Evolutionary conservation across 2,329 filamentous ascomycete species (phyloP).

Genomic region (Penicillium sp.): DNA sequence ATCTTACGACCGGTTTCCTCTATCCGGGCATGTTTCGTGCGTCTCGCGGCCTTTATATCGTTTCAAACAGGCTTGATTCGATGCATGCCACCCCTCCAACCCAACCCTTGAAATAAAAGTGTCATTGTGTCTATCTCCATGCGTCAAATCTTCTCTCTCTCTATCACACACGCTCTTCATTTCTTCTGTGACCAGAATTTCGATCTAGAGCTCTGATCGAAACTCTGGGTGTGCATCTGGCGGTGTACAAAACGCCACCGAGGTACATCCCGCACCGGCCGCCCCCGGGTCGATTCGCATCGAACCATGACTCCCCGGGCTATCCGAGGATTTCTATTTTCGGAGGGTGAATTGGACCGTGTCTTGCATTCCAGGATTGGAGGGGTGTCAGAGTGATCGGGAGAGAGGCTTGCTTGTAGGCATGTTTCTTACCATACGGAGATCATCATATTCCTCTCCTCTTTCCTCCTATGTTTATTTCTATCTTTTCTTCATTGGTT

Average conservation of each 20-base stretch:
- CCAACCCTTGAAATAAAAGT: not conserved
- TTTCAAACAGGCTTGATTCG: not conserved
- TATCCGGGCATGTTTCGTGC: not conserved
- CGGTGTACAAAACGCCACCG: constrained; percentile 7
- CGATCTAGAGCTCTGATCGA: not conserved
- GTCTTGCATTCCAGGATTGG: not conserved
- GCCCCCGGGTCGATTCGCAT: not conserved
- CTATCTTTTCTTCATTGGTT: not conserved
- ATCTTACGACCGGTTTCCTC: not conserved
- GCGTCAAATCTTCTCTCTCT: constrained; percentile 11
- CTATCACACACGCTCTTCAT: not conserved
- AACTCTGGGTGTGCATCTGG: constrained; percentile 3
- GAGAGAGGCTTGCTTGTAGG: not conserved
- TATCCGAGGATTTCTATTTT: constrained; percentile 11
- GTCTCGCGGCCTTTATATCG: not conserved
- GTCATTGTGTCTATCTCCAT: not conserved
- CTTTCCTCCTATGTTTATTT: not conserved
- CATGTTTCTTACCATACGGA: not conserved
- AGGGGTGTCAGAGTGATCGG: not conserved
- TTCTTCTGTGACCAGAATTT: not conserved
- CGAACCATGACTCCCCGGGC: not conserved
- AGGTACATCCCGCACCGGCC: constrained; percentile 10
- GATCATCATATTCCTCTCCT: not conserved
- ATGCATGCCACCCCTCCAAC: not conserved
- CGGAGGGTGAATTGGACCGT: not conserved